phyloP scores from a whole-genome alignment of 148 eudicot genomes.

The Diospyros kaki region DNA sequence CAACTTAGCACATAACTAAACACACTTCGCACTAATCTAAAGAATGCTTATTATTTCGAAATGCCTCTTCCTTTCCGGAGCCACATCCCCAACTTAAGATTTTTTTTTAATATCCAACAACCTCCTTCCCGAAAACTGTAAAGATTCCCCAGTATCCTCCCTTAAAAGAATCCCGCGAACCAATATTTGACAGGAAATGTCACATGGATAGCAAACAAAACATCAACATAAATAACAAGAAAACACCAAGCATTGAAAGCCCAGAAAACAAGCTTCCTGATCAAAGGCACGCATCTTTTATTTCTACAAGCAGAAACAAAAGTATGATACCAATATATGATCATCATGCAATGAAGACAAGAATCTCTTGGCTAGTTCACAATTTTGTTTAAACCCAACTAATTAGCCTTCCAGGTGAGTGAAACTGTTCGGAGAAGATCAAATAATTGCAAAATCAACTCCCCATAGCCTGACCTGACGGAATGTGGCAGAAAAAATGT shows the following conservation, averaged over 20 bases:
- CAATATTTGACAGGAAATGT: neutral
- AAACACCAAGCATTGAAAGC: neutral
- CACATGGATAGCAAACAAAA: neutral
- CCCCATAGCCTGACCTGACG: constrained; percentile 4
- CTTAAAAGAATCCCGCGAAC: neutral
- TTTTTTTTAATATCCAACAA: no score
- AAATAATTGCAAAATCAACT: neutral
- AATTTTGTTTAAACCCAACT: neutral
- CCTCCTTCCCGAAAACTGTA: no score
- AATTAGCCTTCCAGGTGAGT: neutral
- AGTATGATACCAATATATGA: neutral
- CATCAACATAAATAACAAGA: neutral
- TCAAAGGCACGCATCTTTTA: neutral
- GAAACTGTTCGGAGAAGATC: neutral
- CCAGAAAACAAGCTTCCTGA: neutral
- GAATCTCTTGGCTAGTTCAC: neutral
- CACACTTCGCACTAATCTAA: no score
- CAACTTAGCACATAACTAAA: no score
- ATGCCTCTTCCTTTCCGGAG: no score
- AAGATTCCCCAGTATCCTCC: no score
- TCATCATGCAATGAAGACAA: neutral
- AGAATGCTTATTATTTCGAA: no score
- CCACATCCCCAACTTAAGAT: no score
- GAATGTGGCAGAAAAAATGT: neutral
- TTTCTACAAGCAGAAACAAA: neutral